Percentiles rank a stretch among this genome's conserved stretches.
phyloP scores from a whole-genome alignment of 208 protist genomes.

The Crithidia mellificae region DNA sequence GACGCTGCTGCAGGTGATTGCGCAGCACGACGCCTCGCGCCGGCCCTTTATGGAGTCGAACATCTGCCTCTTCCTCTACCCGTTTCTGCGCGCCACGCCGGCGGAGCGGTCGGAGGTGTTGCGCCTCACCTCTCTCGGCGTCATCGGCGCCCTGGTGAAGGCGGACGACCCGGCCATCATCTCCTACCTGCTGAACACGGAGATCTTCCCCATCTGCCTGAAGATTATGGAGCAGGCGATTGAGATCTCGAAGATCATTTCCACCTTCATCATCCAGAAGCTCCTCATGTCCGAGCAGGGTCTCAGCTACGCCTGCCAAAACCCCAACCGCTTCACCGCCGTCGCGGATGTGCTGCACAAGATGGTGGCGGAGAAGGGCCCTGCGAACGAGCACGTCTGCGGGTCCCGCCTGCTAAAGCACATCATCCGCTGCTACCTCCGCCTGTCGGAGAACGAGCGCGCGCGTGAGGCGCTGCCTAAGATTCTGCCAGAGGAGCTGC shows the following conservation, averaged over 20 bases:
- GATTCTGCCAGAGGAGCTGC: constrained; percentile 84
- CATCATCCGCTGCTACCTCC: constrained; percentile 98
- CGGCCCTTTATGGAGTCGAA: constrained; percentile 98
- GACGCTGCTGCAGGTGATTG: constrained; percentile 98
- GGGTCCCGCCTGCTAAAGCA: constrained; percentile 96
- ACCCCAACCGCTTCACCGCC: constrained; percentile 94
- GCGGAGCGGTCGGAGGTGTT: constrained; percentile 96
- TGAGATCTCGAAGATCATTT: constrained; percentile 97
- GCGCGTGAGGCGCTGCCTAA: constrained; percentile 72
- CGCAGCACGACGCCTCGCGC: constrained; percentile 96
- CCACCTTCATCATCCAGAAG: constrained; percentile 99
- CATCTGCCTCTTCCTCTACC: constrained; percentile 99
- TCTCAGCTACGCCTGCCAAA: constrained; percentile 97
- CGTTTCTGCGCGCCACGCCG: constrained; percentile 98
- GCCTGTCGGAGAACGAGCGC: constrained; percentile 95
- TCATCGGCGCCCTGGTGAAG: constrained; percentile 99
- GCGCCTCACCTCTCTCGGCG: constrained; percentile 97
- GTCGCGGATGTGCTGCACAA: constrained; percentile 94
- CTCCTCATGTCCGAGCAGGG: constrained; percentile 97
- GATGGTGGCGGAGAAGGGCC: constrained; percentile 93
- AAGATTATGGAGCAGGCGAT: constrained; percentile 98
- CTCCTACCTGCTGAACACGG: constrained; percentile 97
- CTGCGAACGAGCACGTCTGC: constrained; percentile 58
- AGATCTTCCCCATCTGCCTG: constrained; percentile 99
- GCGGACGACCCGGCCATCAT: constrained; percentile 91